A percentile compares a stretch with the other conserved stretches of the same genome.
These are phyloP conservation scores for Penicillium pulvis DNA, from an alignment of 495 filamentous ascomycete genomes.

Conservation along the genomic window DNA sequence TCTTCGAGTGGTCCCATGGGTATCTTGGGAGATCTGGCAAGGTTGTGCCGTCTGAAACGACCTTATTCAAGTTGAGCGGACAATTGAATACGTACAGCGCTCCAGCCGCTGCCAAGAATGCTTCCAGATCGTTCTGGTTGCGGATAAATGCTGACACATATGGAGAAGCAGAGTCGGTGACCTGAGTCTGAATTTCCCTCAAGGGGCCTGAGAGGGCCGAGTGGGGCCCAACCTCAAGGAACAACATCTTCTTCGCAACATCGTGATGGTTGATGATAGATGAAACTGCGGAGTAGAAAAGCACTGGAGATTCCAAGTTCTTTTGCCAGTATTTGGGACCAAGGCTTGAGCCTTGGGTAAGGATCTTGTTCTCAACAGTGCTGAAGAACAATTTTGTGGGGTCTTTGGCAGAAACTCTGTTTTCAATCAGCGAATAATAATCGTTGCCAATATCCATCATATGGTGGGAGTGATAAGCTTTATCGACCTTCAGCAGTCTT, in stretches of 20 bases:
- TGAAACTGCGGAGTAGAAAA: constrained; percentile 25
- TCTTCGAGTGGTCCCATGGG: constrained; percentile 48
- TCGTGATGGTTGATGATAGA: constrained; percentile 3
- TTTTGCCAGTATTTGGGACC: constrained; percentile 38
- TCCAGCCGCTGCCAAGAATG: constrained; percentile 15
- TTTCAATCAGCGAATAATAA: not conserved
- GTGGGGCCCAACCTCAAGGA: constrained; percentile 63
- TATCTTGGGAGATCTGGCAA: constrained; percentile 51
- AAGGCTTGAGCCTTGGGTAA: constrained; percentile 13
- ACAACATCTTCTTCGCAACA: constrained; percentile 7
- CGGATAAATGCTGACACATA: constrained; percentile 18
- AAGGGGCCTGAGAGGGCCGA: constrained; percentile 59
- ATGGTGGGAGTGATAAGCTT: constrained; percentile 44
- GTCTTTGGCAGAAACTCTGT: not conserved
- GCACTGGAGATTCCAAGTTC: constrained; percentile 42
- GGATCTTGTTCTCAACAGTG: constrained; percentile 27
- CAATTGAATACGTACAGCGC: constrained; percentile 24
- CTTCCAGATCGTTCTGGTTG: constrained; percentile 5
- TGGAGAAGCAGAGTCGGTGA: not conserved
- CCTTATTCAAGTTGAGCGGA: constrained; percentile 8
- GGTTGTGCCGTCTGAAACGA: constrained; percentile 31
- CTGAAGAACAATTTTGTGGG: not conserved
- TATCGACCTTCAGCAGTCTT: constrained; percentile 32
- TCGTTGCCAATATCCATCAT: constrained; percentile 15
- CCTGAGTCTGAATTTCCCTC: constrained; percentile 39